A percentile compares a stretch with the other conserved stretches of the same genome.
phyloP scores from a whole-genome alignment of 345 rosid genomes.

The Populus tremula region DNA sequence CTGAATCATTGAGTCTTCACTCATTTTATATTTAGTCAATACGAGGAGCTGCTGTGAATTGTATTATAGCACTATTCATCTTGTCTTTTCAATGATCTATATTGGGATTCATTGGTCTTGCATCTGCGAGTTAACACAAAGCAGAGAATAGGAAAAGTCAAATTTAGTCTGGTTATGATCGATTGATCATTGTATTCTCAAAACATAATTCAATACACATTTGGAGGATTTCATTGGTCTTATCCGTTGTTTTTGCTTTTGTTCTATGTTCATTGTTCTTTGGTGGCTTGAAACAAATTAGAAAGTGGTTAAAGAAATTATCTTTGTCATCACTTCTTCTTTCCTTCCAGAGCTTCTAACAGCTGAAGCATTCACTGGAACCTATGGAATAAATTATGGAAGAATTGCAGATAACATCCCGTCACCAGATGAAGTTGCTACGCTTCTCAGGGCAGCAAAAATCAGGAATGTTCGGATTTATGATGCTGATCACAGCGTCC shows the following conservation, averaged over 20 bases:
- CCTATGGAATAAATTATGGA: conserved; percentile 96
- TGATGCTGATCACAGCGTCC: conserved; percentile 84
- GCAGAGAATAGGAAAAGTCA: background rate
- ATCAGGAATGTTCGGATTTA: conserved; percentile 84
- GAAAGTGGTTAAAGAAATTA: conserved; percentile 5
- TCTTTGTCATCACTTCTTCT: background rate
- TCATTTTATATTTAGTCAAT: background rate
- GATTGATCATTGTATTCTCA: background rate
- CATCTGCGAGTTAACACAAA: background rate
- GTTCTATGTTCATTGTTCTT: background rate
- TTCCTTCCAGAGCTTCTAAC: conserved; percentile 39
- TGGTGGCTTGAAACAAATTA: conserved; percentile 9
- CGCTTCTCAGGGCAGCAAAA: conserved; percentile 73
- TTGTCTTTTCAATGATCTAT: background rate
- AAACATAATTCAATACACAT: background rate
- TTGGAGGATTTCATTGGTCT: background rate
- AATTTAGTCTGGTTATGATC: background rate
- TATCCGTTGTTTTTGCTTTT: background rate
- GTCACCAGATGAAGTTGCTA: conserved; percentile 80
- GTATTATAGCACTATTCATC: background rate
- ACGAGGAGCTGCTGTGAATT: background rate
- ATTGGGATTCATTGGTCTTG: background rate
- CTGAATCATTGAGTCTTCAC: background rate
- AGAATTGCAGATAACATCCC: conserved; percentile 90
- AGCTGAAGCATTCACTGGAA: conserved; percentile 67